Conservation (phyloP, 2,329 filamentous ascomycete species). For the Tolypocladium capitatum region DNA sequence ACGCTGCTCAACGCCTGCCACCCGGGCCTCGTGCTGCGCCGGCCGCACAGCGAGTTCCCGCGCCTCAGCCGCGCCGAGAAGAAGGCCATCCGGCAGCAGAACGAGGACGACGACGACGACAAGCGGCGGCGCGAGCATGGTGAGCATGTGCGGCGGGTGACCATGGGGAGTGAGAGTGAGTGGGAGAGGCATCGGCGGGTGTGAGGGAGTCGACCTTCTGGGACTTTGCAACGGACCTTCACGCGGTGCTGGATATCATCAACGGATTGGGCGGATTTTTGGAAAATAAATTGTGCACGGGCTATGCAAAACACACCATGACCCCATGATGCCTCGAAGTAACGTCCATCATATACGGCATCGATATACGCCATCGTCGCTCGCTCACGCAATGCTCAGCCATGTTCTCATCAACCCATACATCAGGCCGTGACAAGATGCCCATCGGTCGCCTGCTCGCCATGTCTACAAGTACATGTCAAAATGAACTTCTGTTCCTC, state of each 20-base stretch:
- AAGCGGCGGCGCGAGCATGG: not conserved
- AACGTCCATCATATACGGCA: not conserved
- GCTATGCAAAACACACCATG: not conserved
- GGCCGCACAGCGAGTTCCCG: conserved; percentile 29
- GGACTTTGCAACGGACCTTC: too few species aligned
- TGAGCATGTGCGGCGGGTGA: not conserved
- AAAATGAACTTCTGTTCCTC: not conserved
- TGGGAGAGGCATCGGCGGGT: conserved; percentile 4
- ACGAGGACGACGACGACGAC: conserved; percentile 8
- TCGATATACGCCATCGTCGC: too few species aligned
- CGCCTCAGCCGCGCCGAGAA: conserved; percentile 13
- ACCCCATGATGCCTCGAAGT: not conserved
- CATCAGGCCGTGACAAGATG: not conserved
- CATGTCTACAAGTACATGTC: not conserved
- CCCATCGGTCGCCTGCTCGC: not conserved
- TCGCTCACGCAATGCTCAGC: not conserved
- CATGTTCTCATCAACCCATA: not conserved
- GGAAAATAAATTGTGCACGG: not conserved
- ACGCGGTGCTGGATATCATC: too few species aligned
- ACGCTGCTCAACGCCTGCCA: conserved; percentile 27
- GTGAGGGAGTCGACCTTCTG: not conserved
- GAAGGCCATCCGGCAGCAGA: conserved; percentile 26
- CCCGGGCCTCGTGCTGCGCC: conserved; percentile 28
- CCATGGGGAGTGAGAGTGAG: not conserved
- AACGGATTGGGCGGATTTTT: too few species aligned